Base-by-base conservation (phyloP, 768 basidiomycete genomes). In the Tricholoma flavovirens region DNA sequence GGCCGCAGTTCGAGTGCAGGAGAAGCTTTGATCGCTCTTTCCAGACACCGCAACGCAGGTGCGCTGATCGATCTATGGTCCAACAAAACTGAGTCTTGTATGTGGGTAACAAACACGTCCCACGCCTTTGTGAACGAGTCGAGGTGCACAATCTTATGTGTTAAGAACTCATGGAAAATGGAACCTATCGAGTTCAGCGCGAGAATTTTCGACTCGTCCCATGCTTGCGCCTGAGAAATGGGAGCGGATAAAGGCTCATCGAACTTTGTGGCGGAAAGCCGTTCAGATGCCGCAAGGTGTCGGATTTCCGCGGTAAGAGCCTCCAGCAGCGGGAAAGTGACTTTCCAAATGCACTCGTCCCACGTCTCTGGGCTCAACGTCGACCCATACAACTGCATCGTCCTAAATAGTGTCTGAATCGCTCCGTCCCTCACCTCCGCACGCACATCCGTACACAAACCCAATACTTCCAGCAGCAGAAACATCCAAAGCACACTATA, bases 401-500 rank as follows among this genome's bases (percentile, higher is more conserved):
- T 91, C 49, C 95, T 81, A 73, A 97, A 98, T 53, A 99, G 68
- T 1, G 95, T 98, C 70, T 97, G 94, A 45, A 98, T 95, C 9
- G 96, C 94, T 1, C 93, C 93, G 60, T 90, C 88, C 15, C 95
- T 83, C 0, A 96, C 93, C 66, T 99, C 95, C 17, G 87, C 84
- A 30, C 96, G 81, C 0, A 79, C 65, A 64, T 98, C 96, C 2
- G 83, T 81, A 59, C 91, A 93, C 1, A 98, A 75, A 1, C 86
- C 85, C 3, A 95, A 78, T 2, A 98, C 82, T 68, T 94, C 90
- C 5, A 85, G 74, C 2, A 98, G 74, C 5, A 98, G 80, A 70
- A 86, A 88, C 83, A 97, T 91, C 96, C 96, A 99, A n/a, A 98
- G 71, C 2, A 83, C 82, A 64, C 86, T 91, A 64, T 92, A 93